Evolutionary conservation across 2,329 filamentous ascomycete genomes (phyloP).

Genomic region (Podosphaera fusca): DNA sequence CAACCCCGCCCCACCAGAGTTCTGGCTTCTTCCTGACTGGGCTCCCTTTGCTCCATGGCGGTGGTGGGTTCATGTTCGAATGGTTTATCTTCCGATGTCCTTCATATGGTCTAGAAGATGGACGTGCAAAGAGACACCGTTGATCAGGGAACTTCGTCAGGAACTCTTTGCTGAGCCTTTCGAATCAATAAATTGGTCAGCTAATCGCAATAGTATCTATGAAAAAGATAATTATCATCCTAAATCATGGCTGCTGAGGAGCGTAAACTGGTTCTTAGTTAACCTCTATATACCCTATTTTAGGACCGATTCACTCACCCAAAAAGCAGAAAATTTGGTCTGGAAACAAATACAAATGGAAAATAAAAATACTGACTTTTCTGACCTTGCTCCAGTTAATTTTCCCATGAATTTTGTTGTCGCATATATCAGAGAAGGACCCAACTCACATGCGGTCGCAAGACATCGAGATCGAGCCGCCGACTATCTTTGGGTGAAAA

Average conservation of each 20-base stretch:
- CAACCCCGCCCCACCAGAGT: constrained; percentile 78
- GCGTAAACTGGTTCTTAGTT: constrained; percentile 54
- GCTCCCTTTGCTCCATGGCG: constrained; percentile 73
- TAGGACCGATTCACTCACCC: constrained; percentile 38
- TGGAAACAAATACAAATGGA: constrained; percentile 75
- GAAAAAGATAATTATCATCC: constrained; percentile 75
- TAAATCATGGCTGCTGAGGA: constrained; percentile 63
- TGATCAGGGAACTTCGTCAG: constrained; percentile 49
- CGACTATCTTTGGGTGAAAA: constrained; percentile 79
- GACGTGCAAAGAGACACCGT: constrained; percentile 49
- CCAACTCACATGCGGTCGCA: constrained; percentile 44
- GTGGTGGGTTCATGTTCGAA: constrained; percentile 98
- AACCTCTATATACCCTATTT: constrained; percentile 64
- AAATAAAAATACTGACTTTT: constrained; percentile 76
- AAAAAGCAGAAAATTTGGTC: constrained; percentile 55
- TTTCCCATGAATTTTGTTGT: constrained; percentile 72
- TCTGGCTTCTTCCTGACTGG: constrained; percentile 88
- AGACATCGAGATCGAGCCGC: constrained; percentile 60
- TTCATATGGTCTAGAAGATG: constrained; percentile 73
- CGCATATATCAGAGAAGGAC: constrained; percentile 68
- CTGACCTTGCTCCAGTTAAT: constrained; percentile 72
- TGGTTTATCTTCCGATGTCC: constrained; percentile 83
- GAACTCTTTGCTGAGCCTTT: constrained; percentile 69
- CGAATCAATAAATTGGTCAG: constrained; percentile 52
- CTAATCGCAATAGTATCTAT: constrained; percentile 63